phyloP scores from a whole-genome alignment of 208 protist genomes.

The Trypanosoma scelopori region DNA sequence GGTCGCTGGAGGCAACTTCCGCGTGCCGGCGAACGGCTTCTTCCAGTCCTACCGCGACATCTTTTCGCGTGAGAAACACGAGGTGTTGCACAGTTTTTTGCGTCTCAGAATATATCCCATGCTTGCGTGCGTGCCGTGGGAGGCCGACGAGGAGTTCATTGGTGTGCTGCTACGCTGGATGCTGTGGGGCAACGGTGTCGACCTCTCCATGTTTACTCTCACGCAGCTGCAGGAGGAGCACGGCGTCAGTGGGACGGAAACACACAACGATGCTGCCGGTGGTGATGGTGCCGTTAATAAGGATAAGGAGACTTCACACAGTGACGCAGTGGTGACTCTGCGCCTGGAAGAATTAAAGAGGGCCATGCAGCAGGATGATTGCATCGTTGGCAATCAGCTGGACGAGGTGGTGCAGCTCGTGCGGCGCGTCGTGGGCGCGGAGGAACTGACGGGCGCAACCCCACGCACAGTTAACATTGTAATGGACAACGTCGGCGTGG shows the following conservation, averaged over 20 bases:
- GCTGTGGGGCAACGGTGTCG: conserved; percentile 86
- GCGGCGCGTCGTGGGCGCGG: conserved; percentile 27
- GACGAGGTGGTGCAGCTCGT: conserved; percentile 40
- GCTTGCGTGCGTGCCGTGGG: conserved; percentile 74
- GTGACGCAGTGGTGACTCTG: conserved; percentile 21
- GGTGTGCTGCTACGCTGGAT: conserved; percentile 73
- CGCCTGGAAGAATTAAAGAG: conserved; percentile 39
- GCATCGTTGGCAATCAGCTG: conserved; percentile 71
- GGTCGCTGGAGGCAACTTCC: conserved; percentile 1
- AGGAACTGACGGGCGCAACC: conserved; percentile 12
- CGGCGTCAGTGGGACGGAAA: neutral
- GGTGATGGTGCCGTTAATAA: neutral
- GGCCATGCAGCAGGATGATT: conserved; percentile 39
- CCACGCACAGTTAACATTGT: conserved; percentile 69
- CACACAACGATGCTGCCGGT: conserved; percentile 3
- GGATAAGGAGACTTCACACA: neutral
- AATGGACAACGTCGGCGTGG: conserved; percentile 88
- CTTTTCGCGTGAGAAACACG: conserved; percentile 65
- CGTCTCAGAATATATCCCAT: conserved; percentile 64
- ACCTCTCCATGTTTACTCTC: conserved; percentile 88
- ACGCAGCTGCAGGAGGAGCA: conserved; percentile 51
- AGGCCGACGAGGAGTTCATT: conserved; percentile 40
- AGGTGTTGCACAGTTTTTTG: conserved; percentile 68
- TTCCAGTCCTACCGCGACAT: conserved; percentile 80
- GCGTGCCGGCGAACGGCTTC: conserved; percentile 11